These are phyloP conservation scores for Castanopsis chinensis DNA, from an alignment of 306 rosid genomes.

Conservation along the genomic window DNA sequence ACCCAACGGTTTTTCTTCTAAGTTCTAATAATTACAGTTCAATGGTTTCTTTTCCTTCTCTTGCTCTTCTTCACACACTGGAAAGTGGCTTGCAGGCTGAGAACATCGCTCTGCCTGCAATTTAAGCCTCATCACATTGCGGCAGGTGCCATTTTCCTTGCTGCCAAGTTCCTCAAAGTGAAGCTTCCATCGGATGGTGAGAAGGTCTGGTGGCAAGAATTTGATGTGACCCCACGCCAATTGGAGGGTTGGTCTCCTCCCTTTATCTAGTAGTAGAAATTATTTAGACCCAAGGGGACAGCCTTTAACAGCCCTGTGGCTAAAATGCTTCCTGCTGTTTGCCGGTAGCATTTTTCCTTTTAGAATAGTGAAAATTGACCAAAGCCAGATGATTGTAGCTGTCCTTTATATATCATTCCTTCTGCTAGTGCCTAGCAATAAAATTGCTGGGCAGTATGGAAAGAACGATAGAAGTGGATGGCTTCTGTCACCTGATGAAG, in stretches of 20 bases:
- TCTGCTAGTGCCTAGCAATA: not conserved
- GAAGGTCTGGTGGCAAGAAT: slow-evolving; percentile 99
- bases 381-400: not conserved
- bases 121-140: slow-evolving; percentile 98
- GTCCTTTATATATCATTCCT: not conserved
- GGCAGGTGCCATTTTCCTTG: slow-evolving; percentile 99
- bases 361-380: not conserved
- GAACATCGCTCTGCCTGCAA: slow-evolving; percentile 99
- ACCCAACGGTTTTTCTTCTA: slow-evolving; percentile 46
- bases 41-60: slow-evolving; percentile 22
- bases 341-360: not conserved
- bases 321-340: not conserved
- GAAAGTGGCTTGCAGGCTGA: slow-evolving; percentile 83
- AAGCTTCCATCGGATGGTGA: slow-evolving; percentile 99
- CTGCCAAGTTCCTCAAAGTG: slow-evolving; percentile 97
- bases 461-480: not conserved
- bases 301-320: not conserved
- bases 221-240: slow-evolving; percentile 98
- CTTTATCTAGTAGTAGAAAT: slow-evolving; percentile 38
- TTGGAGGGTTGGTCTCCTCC: slow-evolving; percentile 94
- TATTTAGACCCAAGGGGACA: slow-evolving; percentile 16
- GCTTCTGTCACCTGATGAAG: not conserved
- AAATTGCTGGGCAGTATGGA: not conserved
- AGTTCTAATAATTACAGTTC: slow-evolving; percentile 21
- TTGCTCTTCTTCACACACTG: slow-evolving; percentile 49